Evolutionary conservation across 768 basidiomycete genomes (phyloP).

Genomic region (Chalciporus pseudorubinellus): DNA sequence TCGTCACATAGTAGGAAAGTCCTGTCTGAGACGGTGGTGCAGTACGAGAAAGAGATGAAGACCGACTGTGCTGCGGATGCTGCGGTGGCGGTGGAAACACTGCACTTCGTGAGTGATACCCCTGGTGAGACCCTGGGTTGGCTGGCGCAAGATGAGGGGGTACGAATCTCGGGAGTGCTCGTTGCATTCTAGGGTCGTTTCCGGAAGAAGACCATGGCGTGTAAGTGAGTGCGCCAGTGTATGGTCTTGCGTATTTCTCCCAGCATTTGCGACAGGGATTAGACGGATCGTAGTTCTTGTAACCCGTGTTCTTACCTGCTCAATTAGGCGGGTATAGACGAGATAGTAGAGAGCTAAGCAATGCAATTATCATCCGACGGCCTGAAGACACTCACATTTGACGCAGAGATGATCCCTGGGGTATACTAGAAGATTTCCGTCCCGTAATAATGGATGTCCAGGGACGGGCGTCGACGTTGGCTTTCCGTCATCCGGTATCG

Average conservation of each 20-base stretch:
- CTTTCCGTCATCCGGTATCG: conserved; percentile 47
- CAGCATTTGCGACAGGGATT: conserved; percentile 75
- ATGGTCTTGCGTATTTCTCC: conserved; percentile 63
- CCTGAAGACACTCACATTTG: conserved; percentile 52
- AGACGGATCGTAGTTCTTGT: conserved; percentile 63
- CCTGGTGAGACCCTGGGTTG: not conserved
- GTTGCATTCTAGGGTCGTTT: conserved; percentile 27
- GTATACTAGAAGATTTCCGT: conserved; percentile 67
- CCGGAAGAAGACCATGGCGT: conserved; percentile 37
- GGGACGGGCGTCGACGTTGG: conserved; percentile 63
- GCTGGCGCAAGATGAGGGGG: conserved; percentile 20
- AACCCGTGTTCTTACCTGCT: conserved; percentile 71
- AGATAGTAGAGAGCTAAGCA: not conserved
- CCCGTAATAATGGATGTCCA: conserved; percentile 64
- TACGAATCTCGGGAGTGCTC: conserved; percentile 24
- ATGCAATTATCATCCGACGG: no score
- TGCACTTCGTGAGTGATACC: not conserved
- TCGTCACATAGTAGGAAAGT: conserved; percentile 25
- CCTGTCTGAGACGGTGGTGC: not conserved
- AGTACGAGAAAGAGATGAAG: conserved; percentile 16
- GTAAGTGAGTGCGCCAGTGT: conserved; percentile 58
- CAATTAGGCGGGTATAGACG: not conserved
- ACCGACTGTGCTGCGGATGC: conserved; percentile 16
- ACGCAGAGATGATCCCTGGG: conserved; percentile 58
- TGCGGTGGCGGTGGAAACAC: not conserved